Evolutionary conservation across 306 rosid species (phyloP).

Genomic region (Vachellia pachyceras): DNA sequence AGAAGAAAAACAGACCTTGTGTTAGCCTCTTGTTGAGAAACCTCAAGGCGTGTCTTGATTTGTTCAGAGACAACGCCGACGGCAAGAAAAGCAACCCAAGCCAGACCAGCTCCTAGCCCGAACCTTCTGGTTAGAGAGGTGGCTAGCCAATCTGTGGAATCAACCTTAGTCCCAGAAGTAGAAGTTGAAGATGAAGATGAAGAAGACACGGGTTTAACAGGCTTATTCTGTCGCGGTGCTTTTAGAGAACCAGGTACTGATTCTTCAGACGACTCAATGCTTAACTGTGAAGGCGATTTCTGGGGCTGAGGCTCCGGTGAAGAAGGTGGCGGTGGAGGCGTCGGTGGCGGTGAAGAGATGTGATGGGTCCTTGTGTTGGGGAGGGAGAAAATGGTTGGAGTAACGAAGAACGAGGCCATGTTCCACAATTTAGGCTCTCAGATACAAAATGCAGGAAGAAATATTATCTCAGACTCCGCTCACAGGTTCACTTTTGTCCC

Average conservation of each 20-base stretch:
- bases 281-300: conserved; percentile 48
- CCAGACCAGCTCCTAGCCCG: conserved; percentile 96
- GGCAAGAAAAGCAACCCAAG: conserved; percentile 90
- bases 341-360: conserved; percentile 61
- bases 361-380: conserved; percentile 66
- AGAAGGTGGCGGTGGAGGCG: conserved; percentile 42
- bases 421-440: neutral
- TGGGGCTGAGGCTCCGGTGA: conserved; percentile 52
- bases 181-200: neutral
- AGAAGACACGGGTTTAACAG: conserved; percentile 37
- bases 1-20: conserved; percentile 60
- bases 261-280: conserved; percentile 46
- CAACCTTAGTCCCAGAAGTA: conserved; percentile 50
- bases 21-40: conserved; percentile 81
- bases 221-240: conserved; percentile 54
- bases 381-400: conserved; percentile 70
- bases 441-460: conserved; percentile 28
- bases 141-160: conserved; percentile 93
- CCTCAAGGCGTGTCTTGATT: conserved; percentile 91
- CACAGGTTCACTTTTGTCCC: conserved; percentile 31
- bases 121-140: conserved; percentile 79
- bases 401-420: conserved; percentile 82
- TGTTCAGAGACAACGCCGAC: conserved; percentile 91
- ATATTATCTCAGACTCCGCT: conserved; percentile 8
- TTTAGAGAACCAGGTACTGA: conserved; percentile 40